Conservation (phyloP, 2,329 filamentous ascomycete genomes). For the Penicillium concentricum region DNA sequence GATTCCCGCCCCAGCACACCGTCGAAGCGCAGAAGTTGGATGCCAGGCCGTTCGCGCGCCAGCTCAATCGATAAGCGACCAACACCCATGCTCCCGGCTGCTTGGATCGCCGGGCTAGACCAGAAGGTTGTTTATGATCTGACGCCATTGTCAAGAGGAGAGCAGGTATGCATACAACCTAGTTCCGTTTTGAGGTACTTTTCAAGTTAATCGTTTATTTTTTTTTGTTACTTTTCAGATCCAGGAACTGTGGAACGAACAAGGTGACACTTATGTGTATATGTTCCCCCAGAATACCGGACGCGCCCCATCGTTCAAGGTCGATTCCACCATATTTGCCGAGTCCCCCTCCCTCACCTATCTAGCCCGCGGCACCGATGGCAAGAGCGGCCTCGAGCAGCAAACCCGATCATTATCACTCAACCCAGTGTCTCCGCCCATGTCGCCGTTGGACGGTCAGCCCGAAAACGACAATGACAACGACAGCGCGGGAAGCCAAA, state of each 20-base stretch:
- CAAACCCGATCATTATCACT: constrained; percentile 34
- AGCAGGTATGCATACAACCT: constrained; percentile 45
- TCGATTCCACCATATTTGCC: constrained; percentile 59
- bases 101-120: constrained; percentile 60
- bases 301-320: constrained; percentile 59
- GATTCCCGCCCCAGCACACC: constrained; percentile 36
- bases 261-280: constrained; percentile 63
- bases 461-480: constrained; percentile 33
- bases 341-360: constrained; percentile 57
- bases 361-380: constrained; percentile 53
- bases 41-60: constrained; percentile 40
- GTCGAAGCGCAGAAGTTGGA: constrained; percentile 46
- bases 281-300: constrained; percentile 58
- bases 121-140: constrained; percentile 59
- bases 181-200: background rate
- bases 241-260: constrained; percentile 61
- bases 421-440: constrained; percentile 32
- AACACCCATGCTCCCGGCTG: constrained; percentile 40
- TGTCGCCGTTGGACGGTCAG: constrained; percentile 32
- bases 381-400: constrained; percentile 41
- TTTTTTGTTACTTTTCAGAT: constrained; percentile 38
- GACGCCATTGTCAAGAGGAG: constrained; percentile 49
- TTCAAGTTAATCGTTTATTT: background rate
- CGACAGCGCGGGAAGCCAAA: constrained; percentile 49
- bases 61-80: constrained; percentile 34